Conservation (phyloP, 225 moss, liverwort and hornwort genomes). For the Takakia lepidozioides region DNA sequence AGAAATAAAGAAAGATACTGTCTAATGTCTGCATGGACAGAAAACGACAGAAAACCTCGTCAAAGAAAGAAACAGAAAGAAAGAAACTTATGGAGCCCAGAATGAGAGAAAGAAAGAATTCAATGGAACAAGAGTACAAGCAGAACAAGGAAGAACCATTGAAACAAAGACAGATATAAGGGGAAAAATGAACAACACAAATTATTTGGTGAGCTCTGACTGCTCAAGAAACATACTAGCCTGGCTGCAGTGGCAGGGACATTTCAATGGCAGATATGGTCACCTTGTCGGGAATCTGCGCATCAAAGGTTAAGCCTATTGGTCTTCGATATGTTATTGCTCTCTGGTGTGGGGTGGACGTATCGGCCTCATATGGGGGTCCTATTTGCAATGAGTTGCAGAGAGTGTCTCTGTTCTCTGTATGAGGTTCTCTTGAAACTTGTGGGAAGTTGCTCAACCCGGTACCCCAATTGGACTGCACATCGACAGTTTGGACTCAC, state of each 20-base stretch:
- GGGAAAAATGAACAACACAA: too few relatives aligned
- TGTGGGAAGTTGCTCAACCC: slow-evolving; percentile 13
- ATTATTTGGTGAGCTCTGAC: too few relatives aligned
- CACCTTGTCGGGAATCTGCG: slow-evolving; percentile 35
- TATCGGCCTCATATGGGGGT: slow-evolving; percentile 28
- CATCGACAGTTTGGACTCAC: slow-evolving; percentile 45
- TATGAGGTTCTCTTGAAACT: slow-evolving; percentile 8
- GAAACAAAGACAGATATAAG: too few relatives aligned
- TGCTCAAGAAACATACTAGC: slow-evolving; percentile 2
- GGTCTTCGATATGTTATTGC: slow-evolving; percentile 55
- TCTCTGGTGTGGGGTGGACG: slow-evolving; percentile 54
- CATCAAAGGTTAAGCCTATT: slow-evolving; percentile 39
- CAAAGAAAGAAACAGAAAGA: too few relatives aligned
- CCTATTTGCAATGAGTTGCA: slow-evolving; percentile 28
- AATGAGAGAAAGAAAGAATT: too few relatives aligned
- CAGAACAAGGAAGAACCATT: too few relatives aligned
- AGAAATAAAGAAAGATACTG: too few relatives aligned
- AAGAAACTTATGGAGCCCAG: too few relatives aligned
- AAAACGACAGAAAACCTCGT: too few relatives aligned
- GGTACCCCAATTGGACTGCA: slow-evolving; percentile 23
- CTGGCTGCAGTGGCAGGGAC: slow-evolving; percentile 23
- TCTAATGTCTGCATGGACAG: too few relatives aligned
- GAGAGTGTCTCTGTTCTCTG: not conserved
- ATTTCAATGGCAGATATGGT: slow-evolving; percentile 48
- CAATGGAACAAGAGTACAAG: too few relatives aligned